Conservation (phyloP, 805 yeast genomes). For the Saturnispora zaruensis region DNA sequence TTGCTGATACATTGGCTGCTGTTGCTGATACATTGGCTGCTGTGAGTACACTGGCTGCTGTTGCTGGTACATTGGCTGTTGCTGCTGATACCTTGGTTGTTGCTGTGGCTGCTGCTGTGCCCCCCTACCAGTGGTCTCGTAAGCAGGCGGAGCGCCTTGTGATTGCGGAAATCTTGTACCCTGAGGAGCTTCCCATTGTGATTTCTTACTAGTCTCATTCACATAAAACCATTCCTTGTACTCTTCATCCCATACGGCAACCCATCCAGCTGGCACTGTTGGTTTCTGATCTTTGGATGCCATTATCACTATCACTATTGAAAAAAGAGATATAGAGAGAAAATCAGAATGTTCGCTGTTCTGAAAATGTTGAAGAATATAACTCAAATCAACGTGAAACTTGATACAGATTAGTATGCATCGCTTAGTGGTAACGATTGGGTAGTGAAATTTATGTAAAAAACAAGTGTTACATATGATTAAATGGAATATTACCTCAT, state of each 20-base stretch:
- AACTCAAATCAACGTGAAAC: no score
- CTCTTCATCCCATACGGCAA: conserved; percentile 62
- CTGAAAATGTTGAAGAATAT: no score
- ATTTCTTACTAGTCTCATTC: conserved; percentile 56
- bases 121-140: background rate
- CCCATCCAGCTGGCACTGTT: conserved; percentile 43
- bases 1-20: background rate
- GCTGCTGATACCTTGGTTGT: no score
- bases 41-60: conserved; percentile 8
- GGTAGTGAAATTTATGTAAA: no score
- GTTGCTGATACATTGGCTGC: conserved; percentile 12
- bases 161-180: conserved; percentile 39
- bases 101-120: background rate
- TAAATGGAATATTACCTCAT: no score
- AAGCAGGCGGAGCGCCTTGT: conserved; percentile 29
- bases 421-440: no score
- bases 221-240: conserved; percentile 72
- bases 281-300: conserved; percentile 23
- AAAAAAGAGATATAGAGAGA: background rate
- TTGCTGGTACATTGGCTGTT: conserved; percentile 9
- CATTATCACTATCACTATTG: conserved; percentile 13
- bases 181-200: conserved; percentile 86
- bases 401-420: no score
- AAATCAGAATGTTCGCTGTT: background rate
- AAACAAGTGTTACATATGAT: no score